phyloP scores from a whole-genome alignment of 2,329 filamentous ascomycete species.

The Pseudodiploospora longispora region DNA sequence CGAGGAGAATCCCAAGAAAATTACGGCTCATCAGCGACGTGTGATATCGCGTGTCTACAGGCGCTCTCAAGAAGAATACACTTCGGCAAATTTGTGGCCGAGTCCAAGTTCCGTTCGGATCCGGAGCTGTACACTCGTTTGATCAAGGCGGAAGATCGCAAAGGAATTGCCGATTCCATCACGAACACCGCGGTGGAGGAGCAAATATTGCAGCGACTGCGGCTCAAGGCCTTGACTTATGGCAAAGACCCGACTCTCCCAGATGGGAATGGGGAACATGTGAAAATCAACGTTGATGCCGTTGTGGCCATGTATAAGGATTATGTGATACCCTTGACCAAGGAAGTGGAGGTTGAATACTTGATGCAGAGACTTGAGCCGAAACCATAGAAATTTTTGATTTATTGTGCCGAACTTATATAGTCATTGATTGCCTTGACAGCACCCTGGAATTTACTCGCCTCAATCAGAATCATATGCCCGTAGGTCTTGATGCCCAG shows the following conservation, averaged over 20 bases:
- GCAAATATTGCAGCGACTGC: conserved; percentile 79
- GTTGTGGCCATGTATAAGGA: conserved; percentile 87
- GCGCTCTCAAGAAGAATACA: conserved; percentile 85
- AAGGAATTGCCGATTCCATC: conserved; percentile 81
- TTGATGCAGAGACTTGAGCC: conserved; percentile 79
- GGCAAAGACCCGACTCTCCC: conserved; percentile 74
- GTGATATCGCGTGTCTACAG: conserved; percentile 85
- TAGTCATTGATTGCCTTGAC: conserved; percentile 71
- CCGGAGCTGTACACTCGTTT: conserved; percentile 70
- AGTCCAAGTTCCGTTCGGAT: conserved; percentile 86
- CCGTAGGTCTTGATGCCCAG: conserved; percentile 79
- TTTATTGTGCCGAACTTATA: conserved; percentile 46
- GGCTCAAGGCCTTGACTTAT: conserved; percentile 87
- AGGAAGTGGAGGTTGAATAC: conserved; percentile 96
- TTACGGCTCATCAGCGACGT: conserved; percentile 86
- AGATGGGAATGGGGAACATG: conserved; percentile 43
- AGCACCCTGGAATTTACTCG: conserved; percentile 63
- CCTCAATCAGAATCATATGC: conserved; percentile 81
- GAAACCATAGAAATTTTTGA: conserved; percentile 1
- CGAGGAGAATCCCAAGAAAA: conserved; percentile 84
- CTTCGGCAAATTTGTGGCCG: conserved; percentile 97
- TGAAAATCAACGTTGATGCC: conserved; percentile 87
- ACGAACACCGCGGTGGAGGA: conserved; percentile 84
- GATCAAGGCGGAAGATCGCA: conserved; percentile 72
- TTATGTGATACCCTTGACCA: conserved; percentile 94